Conservation (phyloP, 768 basidiomycete species). For the Lentinus tigrinus region DNA sequence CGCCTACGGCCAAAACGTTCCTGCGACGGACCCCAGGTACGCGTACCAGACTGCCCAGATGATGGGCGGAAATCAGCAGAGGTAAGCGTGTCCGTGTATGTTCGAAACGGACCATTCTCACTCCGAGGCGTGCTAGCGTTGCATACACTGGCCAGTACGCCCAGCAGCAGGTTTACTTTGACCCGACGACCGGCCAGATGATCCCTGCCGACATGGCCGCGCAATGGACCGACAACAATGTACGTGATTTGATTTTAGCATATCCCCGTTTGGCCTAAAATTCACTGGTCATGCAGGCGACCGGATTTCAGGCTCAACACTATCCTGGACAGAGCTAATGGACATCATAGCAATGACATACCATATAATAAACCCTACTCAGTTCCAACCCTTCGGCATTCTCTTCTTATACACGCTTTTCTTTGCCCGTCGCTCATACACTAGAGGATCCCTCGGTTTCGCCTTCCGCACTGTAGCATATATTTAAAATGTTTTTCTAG, state of each 20-base stretch:
- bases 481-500: conserved; percentile 7
- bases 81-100: neutral
- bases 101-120: neutral
- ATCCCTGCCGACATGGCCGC: conserved; percentile 5
- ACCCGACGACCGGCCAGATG: conserved; percentile 10
- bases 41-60: conserved; percentile 10
- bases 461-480: conserved; percentile 11
- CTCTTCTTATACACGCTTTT: neutral
- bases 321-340: conserved; percentile 6
- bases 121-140: neutral
- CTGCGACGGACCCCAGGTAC: conserved; percentile 4
- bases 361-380: neutral
- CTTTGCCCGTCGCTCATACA: neutral
- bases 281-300: neutral
- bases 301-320: conserved; percentile 4
- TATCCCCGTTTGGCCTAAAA: neutral
- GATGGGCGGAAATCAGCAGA: neutral
- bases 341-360: neutral
- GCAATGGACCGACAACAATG: conserved; percentile 7
- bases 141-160: conserved; percentile 5
- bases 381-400: too few relatives aligned
- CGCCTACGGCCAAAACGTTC: conserved; percentile 6
- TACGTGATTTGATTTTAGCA: neutral
- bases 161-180: conserved; percentile 11
- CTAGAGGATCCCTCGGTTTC: neutral